Evolutionary conservation across 345 rosid species (phyloP).

Genomic region (Dovyalis caffra): DNA sequence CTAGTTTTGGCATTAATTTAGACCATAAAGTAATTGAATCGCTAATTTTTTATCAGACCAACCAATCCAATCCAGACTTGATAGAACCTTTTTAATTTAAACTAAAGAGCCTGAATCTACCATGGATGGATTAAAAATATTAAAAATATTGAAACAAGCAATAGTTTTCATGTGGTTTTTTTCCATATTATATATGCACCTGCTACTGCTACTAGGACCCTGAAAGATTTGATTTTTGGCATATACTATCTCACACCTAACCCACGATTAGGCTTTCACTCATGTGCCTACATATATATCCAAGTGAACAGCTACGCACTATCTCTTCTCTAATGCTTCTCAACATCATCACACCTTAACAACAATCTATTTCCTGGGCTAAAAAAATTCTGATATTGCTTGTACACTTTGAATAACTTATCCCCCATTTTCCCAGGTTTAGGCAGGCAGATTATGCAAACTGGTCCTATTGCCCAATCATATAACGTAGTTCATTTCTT

Average conservation of each 20-base stretch:
- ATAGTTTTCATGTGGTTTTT: no score
- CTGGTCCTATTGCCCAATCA: background rate
- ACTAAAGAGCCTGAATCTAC: background rate
- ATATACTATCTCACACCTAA: background rate
- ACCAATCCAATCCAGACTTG: no score
- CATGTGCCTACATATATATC: background rate
- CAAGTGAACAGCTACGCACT: conserved; percentile 1
- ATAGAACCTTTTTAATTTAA: no score
- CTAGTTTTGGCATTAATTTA: no score
- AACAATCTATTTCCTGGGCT: background rate
- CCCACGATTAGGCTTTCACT: background rate
- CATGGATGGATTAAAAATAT: background rate
- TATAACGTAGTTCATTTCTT: background rate
- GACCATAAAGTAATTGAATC: no score
- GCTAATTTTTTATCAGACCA: no score
- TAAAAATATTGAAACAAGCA: background rate
- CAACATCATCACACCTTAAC: conserved; percentile 3
- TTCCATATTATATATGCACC: background rate
- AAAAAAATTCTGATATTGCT: background rate
- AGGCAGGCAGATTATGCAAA: background rate
- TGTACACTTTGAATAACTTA: background rate
- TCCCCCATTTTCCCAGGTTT: background rate
- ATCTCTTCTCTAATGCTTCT: conserved; percentile 2
- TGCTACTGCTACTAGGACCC: background rate
- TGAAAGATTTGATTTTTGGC: background rate